Evolutionary conservation across 106 monocot genomes (phyloP).

Genomic region (Cymbidium sinense): DNA sequence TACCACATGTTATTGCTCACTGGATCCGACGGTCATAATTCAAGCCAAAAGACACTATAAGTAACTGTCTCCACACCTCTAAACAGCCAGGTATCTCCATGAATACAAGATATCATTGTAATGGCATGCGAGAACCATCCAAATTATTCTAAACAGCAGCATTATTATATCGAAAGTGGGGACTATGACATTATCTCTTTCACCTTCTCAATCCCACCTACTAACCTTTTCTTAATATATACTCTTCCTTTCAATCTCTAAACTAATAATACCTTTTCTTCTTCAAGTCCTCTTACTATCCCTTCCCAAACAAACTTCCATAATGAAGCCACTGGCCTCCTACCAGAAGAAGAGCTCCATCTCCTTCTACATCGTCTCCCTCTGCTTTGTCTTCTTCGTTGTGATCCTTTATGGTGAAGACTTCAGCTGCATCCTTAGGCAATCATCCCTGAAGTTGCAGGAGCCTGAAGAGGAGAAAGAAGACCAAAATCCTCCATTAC

Average conservation of each 20-base stretch:
- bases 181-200: conserved; percentile 3
- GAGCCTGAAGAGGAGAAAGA: neutral
- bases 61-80: neutral
- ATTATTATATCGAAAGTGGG: conserved; percentile 1
- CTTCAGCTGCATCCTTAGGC: conserved; percentile 25
- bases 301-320: neutral
- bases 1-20: too few species aligned
- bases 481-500: neutral
- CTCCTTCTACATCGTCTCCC: conserved; percentile 23
- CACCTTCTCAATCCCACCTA: conserved; percentile 2
- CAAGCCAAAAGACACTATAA: neutral
- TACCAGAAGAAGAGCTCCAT: conserved; percentile 18
- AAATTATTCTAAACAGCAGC: neutral
- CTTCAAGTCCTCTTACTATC: neutral
- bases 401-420: conserved; percentile 46
- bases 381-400: conserved; percentile 40
- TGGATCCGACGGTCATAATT: too few species aligned
- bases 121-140: conserved; percentile 5
- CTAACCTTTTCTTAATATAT: conserved; percentile 6
- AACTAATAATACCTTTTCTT: neutral
- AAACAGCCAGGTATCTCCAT: neutral
- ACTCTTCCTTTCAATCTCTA: neutral
- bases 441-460: conserved; percentile 10
- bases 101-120: neutral
- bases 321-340: conserved; percentile 12